phyloP scores from a whole-genome alignment of 495 filamentous ascomycete species.

The Hypoxylon perforatum region DNA sequence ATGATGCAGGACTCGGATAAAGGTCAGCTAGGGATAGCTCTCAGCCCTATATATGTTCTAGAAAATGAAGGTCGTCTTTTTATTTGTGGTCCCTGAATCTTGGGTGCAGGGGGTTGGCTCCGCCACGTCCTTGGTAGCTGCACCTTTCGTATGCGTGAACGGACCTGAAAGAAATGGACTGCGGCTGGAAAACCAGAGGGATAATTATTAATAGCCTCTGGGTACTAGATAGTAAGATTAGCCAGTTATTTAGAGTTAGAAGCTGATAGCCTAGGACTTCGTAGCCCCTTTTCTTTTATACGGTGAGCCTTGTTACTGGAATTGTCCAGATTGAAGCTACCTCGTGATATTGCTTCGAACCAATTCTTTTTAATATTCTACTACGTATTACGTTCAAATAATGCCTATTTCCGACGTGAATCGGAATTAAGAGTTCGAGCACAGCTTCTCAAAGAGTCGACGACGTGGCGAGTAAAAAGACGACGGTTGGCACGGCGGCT shows the following conservation, averaged over 20 bases:
- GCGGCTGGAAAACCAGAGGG: not conserved
- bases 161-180: not conserved
- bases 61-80: no score
- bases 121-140: not conserved
- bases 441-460: not conserved
- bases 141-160: constrained; percentile 7
- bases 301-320: not conserved
- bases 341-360: not conserved
- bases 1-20: no score
- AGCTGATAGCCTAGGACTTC: no score
- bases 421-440: constrained; percentile 12
- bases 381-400: not conserved
- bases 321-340: not conserved
- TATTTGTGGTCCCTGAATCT: no score
- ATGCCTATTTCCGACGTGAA: constrained; percentile 19
- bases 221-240: not conserved
- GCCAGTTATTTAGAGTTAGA: not conserved
- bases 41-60: no score
- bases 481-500: not conserved
- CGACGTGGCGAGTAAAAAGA: constrained; percentile 3
- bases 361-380: not conserved
- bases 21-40: no score
- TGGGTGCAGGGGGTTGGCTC: no score
- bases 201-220: not conserved
- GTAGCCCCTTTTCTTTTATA: no score